Conservation (phyloP, 306 rosid genomes). For the Carpinus fangiana region DNA sequence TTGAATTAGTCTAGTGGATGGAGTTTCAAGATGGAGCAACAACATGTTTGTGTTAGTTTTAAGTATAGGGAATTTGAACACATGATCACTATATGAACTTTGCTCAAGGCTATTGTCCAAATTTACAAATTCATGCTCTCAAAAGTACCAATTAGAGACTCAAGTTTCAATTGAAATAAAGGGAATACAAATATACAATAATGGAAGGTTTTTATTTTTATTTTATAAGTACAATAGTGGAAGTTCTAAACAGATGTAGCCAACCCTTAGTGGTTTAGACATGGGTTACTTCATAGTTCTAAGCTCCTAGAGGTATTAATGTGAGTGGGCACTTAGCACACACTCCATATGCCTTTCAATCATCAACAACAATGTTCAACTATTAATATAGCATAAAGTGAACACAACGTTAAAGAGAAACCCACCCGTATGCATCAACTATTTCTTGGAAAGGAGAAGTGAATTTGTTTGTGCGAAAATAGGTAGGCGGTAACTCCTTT, state of each 20-base stretch:
- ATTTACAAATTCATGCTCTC: no score
- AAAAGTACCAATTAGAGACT: no score
- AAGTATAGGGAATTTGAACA: no score
- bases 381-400: not conserved
- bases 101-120: no score
- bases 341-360: not conserved
- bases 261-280: not conserved
- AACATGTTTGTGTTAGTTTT: no score
- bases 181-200: no score
- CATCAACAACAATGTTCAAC: not conserved
- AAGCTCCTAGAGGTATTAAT: not conserved
- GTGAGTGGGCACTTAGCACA: not conserved
- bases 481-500: constrained; percentile 54
- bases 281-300: not conserved
- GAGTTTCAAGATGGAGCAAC: no score
- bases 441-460: constrained; percentile 64
- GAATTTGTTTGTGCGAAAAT: constrained; percentile 60
- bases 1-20: no score
- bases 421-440: constrained; percentile 67
- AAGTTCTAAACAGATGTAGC: not conserved
- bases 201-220: no score
- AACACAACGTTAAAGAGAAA: constrained; percentile 2
- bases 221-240: no score
- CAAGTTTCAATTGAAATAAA: no score
- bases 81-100: no score